A percentile compares a stretch with the other conserved stretches of the same genome.
Conservation (phyloP, 176 grass and related monocot species). For the Eragrostis nindensis region DNA sequence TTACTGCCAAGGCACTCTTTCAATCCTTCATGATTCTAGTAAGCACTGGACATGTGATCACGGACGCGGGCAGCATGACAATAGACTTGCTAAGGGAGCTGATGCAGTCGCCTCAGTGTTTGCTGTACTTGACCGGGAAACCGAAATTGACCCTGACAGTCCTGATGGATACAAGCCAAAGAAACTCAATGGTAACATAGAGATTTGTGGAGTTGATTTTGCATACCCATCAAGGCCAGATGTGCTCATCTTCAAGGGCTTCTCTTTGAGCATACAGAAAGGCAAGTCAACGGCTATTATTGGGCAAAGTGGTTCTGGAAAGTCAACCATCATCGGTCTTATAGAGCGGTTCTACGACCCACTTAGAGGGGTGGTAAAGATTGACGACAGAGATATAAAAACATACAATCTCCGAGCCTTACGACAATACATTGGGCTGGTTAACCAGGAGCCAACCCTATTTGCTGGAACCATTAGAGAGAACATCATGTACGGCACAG, state of each 20-base stretch:
- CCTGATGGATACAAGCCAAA: slow-evolving; percentile 61
- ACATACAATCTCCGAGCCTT: slow-evolving; percentile 70
- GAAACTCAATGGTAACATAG: slow-evolving; percentile 69
- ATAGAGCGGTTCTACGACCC: slow-evolving; percentile 96
- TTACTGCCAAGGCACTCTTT: slow-evolving; percentile 76
- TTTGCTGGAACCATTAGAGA: slow-evolving; percentile 81
- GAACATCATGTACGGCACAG: slow-evolving; percentile 78
- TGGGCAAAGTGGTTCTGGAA: slow-evolving; percentile 94
- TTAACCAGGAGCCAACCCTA: slow-evolving; percentile 88
- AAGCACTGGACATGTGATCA: slow-evolving; percentile 92
- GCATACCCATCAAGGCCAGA: slow-evolving; percentile 73
- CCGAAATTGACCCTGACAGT: slow-evolving; percentile 75
- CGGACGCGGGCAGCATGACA: slow-evolving; percentile 95
- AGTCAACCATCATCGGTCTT: slow-evolving; percentile 89
- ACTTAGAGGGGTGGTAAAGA: slow-evolving; percentile 60
- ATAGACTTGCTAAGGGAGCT: slow-evolving; percentile 90
- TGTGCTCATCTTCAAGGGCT: slow-evolving; percentile 78
- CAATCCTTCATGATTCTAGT: slow-evolving; percentile 96
- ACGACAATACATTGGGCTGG: slow-evolving; percentile 72
- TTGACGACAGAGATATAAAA: slow-evolving; percentile 72
- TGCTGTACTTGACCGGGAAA: slow-evolving; percentile 75
- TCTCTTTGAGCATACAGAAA: slow-evolving; percentile 73
- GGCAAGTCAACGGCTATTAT: slow-evolving; percentile 86
- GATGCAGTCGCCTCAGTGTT: slow-evolving; percentile 83
- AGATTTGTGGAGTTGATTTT: slow-evolving; percentile 77